Conservation (phyloP, 495 filamentous ascomycete genomes). For the Podospora pseudoanserina region DNA sequence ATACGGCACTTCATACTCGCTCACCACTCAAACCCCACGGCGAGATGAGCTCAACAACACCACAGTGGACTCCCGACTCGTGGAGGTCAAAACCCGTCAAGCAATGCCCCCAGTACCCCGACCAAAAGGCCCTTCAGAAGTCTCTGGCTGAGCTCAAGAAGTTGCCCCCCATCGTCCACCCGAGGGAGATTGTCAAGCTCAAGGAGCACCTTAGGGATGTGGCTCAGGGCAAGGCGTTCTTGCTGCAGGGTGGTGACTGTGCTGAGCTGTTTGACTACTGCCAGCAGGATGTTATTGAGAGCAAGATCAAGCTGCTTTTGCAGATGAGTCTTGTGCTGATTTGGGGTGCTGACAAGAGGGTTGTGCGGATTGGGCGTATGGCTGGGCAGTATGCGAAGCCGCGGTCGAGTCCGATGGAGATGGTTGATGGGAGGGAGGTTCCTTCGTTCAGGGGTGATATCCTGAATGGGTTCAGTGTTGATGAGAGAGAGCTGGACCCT, state of each 20-base stretch:
- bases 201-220: slow-evolving; percentile 76
- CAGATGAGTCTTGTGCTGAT: slow-evolving; percentile 95
- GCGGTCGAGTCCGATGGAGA: slow-evolving; percentile 81
- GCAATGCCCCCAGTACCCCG: slow-evolving; percentile 78
- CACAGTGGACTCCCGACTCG: slow-evolving; percentile 60
- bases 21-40: not conserved
- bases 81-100: slow-evolving; percentile 91
- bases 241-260: slow-evolving; percentile 95
- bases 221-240: slow-evolving; percentile 86
- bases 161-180: slow-evolving; percentile 87
- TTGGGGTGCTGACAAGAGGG: slow-evolving; percentile 85
- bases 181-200: slow-evolving; percentile 75
- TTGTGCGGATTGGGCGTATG: slow-evolving; percentile 92
- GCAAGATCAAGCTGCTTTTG: slow-evolving; percentile 91
- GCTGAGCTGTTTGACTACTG: slow-evolving; percentile 98
- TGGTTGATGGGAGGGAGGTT: slow-evolving; percentile 72
- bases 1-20: not conserved
- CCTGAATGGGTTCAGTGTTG: slow-evolving; percentile 76
- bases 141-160: slow-evolving; percentile 67
- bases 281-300: slow-evolving; percentile 79
- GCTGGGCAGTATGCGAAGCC: slow-evolving; percentile 98
- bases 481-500: slow-evolving; percentile 75
- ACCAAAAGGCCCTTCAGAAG: slow-evolving; percentile 58
- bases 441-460: slow-evolving; percentile 93
- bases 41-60: slow-evolving; percentile 16